phyloP scores from a whole-genome alignment of 164 flowering plant genomes.

The Warburgia ugandensis region DNA sequence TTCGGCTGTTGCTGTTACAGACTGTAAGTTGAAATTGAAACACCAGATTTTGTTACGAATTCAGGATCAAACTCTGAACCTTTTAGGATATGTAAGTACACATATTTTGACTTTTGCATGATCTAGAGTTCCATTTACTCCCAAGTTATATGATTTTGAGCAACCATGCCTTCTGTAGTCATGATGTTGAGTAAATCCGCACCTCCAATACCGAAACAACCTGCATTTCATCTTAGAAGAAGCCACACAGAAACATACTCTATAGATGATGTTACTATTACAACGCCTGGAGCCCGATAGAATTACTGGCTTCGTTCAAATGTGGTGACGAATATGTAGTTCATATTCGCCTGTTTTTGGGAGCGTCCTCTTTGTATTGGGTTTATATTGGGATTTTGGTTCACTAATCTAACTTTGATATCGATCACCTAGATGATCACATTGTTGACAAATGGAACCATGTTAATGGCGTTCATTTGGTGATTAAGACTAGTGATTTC shows the following conservation, averaged over 20 bases:
- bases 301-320: too few relatives aligned
- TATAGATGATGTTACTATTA: neutral
- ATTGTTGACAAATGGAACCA: too few relatives aligned
- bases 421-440: too few relatives aligned
- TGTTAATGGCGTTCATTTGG: too few relatives aligned
- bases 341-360: too few relatives aligned
- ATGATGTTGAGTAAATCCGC: constrained; percentile 1
- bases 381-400: too few relatives aligned
- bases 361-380: too few relatives aligned
- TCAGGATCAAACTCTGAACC: neutral
- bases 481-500: too few relatives aligned
- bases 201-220: constrained; percentile 5
- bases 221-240: neutral
- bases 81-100: neutral
- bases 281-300: too few relatives aligned
- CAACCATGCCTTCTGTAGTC: constrained; percentile 10
- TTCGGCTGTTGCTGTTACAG: constrained; percentile 5
- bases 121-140: constrained; percentile 1
- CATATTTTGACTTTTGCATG: neutral
- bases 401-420: too few relatives aligned
- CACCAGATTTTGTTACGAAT: neutral
- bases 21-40: constrained; percentile 6
- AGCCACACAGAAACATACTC: neutral
- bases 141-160: neutral
- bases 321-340: too few relatives aligned